Evolutionary conservation across 2,329 filamentous ascomycete species (phyloP), one percentile per base, ranked within the genome.

Genomic region (Proliferodiscus dingleyae): DNA sequence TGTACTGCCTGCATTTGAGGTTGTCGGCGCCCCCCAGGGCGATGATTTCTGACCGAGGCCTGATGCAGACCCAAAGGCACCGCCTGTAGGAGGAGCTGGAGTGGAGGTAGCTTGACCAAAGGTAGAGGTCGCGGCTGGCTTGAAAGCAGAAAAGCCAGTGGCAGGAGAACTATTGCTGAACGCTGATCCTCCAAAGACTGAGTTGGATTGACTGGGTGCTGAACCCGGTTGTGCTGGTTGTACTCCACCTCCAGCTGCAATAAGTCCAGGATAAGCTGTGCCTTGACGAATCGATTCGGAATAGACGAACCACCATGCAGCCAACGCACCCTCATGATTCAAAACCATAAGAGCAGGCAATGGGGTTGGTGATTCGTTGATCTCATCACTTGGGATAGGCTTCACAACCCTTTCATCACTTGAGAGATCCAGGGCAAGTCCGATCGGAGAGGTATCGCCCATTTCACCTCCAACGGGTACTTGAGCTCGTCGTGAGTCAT

Each of bases 241-340:
- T 29, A 30, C n/a, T 28, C 50, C 36, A 15, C 42, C 54, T 29
- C 50, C 56, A 24, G 70, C 70, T 36, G 68, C 70, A 32, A 74
- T 70, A 52, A 96, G 71, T 4, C 85, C 87, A 32, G 84, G 77
- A 64, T 89, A 97, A 0, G 80, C 78, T 5, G 79, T 80, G 3
- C 83, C 83, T 56, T 83, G 73, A 48, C 83, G 80, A 50, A 98
- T 82, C 2, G 91, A 89, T 33, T 94, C 89, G 28, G 85, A 80
- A 67, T 96, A 96, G 16, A 97, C 78, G 34, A 97, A 69, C 88
- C 91, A 96, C 89, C 91, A 98, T 10, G 82, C 77, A 37, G 80
- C 81, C 13, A 98, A 71, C 8, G 95, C 70, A 53, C 93, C 93
- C 60, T 96, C 88, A 54, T 95, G 84, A 49, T 94, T 97, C 13